Percentiles rank a stretch among this genome's conserved stretches.
phyloP scores from a whole-genome alignment of 2,329 filamentous ascomycete genomes.

The Fusarium luffae region DNA sequence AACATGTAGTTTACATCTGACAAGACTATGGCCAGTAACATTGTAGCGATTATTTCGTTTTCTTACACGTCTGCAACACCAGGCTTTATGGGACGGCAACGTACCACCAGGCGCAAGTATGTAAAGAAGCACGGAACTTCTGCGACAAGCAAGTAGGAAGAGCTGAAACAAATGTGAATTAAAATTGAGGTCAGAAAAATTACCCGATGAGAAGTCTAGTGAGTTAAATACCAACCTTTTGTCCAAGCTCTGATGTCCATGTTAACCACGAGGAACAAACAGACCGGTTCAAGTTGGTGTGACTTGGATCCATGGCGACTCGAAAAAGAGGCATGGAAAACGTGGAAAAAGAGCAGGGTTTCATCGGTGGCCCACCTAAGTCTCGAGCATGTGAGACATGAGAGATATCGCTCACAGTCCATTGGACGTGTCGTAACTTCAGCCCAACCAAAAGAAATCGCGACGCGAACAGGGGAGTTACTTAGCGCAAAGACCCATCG shows the following conservation, averaged over 20 bases:
- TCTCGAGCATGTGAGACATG: neutral
- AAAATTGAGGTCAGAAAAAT: no score
- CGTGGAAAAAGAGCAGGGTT: neutral
- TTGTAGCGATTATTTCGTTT: no score
- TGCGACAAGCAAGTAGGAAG: no score
- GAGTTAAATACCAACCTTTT: neutral
- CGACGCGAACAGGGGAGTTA: neutral
- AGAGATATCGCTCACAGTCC: neutral
- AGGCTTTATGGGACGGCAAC: no score
- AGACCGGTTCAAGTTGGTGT: neutral
- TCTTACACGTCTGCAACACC: no score
- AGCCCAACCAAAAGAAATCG: neutral
- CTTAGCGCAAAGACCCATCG: neutral
- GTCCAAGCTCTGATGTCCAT: rapidly evolving
- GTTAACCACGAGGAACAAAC: neutral
- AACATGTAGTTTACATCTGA: no score
- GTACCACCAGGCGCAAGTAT: no score
- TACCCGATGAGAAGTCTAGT: neutral
- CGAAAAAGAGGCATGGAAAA: neutral
- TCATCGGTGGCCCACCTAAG: neutral
- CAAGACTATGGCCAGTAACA: no score
- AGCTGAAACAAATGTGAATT: no score
- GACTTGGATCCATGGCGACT: neutral
- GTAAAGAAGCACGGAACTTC: no score
- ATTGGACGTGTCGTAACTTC: neutral